These are phyloP conservation scores for Catenaria anguillulae DNA, from an alignment of 371 early-diverging fungal genomes.

Conservation along the genomic window DNA sequence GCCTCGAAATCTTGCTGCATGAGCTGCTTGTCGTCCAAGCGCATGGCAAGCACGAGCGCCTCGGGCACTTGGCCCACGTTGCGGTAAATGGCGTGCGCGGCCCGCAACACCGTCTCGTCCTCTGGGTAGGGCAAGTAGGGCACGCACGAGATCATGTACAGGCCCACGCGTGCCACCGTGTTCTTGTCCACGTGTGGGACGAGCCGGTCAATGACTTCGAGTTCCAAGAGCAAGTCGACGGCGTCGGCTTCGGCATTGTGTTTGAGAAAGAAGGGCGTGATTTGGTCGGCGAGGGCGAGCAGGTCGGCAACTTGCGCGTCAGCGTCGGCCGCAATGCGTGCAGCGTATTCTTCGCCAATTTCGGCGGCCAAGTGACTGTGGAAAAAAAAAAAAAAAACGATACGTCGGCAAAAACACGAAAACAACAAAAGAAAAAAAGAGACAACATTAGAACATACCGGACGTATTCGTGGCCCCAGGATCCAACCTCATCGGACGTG, in stretches of 20 bases:
- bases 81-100: constrained; percentile 80
- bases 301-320: constrained; percentile 47
- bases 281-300: constrained; percentile 52
- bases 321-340: constrained; percentile 33
- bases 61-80: constrained; percentile 61
- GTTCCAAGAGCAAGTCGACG: constrained; percentile 79
- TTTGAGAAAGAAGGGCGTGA: constrained; percentile 85
- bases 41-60: constrained; percentile 70
- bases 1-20: constrained; percentile 78
- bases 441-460: constrained; percentile 30
- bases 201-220: constrained; percentile 65
- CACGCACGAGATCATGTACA: constrained; percentile 73
- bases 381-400: background rate
- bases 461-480: constrained; percentile 99
- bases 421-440: background rate
- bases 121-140: constrained; percentile 58
- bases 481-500: constrained; percentile 61
- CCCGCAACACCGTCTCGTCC: constrained; percentile 63
- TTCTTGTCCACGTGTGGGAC: constrained; percentile 71
- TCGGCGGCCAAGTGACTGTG: constrained; percentile 76
- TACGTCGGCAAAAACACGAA: background rate
- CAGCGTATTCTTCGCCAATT: constrained; percentile 66
- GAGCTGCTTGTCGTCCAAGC: constrained; percentile 59
- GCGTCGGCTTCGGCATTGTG: constrained; percentile 97
- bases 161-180: constrained; percentile 84